These are phyloP conservation scores for Pezicula neosporulosa DNA, from an alignment of 2,329 filamentous ascomycete species.

Conservation along the genomic window DNA sequence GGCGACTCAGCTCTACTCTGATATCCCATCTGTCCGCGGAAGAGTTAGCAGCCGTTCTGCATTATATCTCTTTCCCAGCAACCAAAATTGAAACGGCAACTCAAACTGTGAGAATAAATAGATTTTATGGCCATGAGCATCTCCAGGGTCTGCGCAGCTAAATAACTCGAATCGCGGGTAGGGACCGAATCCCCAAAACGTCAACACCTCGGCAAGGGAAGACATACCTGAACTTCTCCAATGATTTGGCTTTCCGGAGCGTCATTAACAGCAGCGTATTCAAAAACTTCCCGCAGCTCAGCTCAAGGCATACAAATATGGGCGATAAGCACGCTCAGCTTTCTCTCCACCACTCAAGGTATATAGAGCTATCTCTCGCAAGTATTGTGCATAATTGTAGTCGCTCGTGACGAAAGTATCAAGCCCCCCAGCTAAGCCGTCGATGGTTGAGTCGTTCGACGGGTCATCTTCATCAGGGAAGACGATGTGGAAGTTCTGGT, in stretches of 20 bases:
- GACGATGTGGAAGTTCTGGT: slow-evolving; percentile 56
- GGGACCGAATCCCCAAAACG: too few relatives aligned
- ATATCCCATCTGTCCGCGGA: slow-evolving; percentile 53
- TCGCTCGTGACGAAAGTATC: slow-evolving; percentile 61
- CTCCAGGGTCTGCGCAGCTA: too few relatives aligned
- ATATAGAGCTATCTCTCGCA: slow-evolving; percentile 54
- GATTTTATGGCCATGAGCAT: too few relatives aligned
- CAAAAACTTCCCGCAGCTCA: slow-evolving; percentile 63
- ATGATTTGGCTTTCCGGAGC: slow-evolving; percentile 48
- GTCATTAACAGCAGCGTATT: slow-evolving; percentile 57
- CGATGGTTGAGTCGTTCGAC: slow-evolving; percentile 48
- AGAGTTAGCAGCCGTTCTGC: not conserved
- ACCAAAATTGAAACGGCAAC: too few relatives aligned
- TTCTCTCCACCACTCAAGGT: slow-evolving; percentile 48
- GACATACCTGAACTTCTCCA: slow-evolving; percentile 54
- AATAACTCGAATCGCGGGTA: too few relatives aligned
- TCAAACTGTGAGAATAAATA: too few relatives aligned
- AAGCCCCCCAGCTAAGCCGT: slow-evolving; percentile 53
- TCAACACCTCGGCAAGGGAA: not conserved
- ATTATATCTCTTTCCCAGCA: too few relatives aligned
- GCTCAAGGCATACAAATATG: slow-evolving; percentile 50
- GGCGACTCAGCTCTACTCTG: slow-evolving; percentile 56
- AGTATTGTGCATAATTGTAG: slow-evolving; percentile 58
- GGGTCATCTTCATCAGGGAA: slow-evolving; percentile 58
- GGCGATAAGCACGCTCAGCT: slow-evolving; percentile 50